Conservation (phyloP, 2,329 filamentous ascomycete genomes). For the Rhinocladiella similis region DNA sequence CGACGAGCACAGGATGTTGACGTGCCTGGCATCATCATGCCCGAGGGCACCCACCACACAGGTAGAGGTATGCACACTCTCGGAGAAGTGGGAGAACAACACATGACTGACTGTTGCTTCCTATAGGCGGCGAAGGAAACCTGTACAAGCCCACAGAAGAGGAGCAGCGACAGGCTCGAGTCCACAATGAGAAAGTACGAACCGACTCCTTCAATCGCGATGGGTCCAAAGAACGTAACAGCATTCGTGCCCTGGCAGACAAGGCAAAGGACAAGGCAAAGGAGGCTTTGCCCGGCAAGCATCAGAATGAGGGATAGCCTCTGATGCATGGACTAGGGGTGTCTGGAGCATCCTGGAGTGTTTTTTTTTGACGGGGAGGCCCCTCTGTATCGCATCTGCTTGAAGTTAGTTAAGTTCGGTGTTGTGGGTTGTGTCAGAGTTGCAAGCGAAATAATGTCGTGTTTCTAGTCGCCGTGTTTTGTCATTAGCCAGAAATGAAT, state of each 20-base stretch:
- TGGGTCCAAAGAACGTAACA: slow-evolving; percentile 28
- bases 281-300: slow-evolving; percentile 35
- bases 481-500: too few relatives aligned
- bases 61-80: slow-evolving; percentile 42
- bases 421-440: too few relatives aligned
- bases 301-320: neutral
- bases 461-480: too few relatives aligned
- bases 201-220: slow-evolving; percentile 27
- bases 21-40: slow-evolving; percentile 42
- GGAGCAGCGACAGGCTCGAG: slow-evolving; percentile 33
- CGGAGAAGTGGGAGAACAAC: neutral
- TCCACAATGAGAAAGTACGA: slow-evolving; percentile 34
- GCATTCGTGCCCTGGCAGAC: slow-evolving; percentile 48
- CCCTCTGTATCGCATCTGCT: too few relatives aligned
- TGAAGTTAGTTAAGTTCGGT: too few relatives aligned
- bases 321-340: neutral
- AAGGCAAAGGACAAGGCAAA: slow-evolving; percentile 60
- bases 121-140: slow-evolving; percentile 31
- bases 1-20: slow-evolving; percentile 82
- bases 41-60: slow-evolving; percentile 42
- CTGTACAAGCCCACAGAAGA: slow-evolving; percentile 29
- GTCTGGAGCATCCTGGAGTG: neutral
- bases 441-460: too few relatives aligned
- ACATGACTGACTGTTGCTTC: neutral
- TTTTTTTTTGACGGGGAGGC: too few relatives aligned